Base-by-base conservation (phyloP, 192 early-diverging fungal genomes). In the Coemansia sp. region DNA sequence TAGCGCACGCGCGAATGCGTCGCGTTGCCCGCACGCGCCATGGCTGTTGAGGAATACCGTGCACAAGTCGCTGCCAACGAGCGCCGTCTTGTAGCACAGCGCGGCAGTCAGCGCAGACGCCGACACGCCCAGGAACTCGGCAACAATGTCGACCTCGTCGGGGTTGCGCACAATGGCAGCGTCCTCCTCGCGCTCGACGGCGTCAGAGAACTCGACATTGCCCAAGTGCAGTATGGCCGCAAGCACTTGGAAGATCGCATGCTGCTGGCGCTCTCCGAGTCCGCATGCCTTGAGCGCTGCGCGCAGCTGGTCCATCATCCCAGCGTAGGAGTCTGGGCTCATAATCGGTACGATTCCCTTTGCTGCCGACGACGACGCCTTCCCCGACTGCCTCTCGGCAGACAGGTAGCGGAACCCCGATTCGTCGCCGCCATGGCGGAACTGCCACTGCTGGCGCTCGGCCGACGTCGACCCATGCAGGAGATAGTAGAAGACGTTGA, bases 171-270 rank as follows among this genome's bases (percentile, higher is more conserved):
- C 84, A 4, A 70, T 60, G 35, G 89, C 91, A 1, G 91, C 83
- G 54, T 95, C 94, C 69, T 92, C 83, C 2, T 84, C 70, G 34
- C 83, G 77, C 61, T 87, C 86, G 29, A 83, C 76, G 32, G 83
- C 76, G 29, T 77, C 90, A 3, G 82, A 60, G 67, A 99, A 99
- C 59, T 87, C 83, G n/a, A 95, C 73, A 58, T 95, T 94, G 34
- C 95, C 94, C 23, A 99, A 74, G 62, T 96, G 94, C 68, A 99
- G 74, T 42, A 97, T 91, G 0, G 92, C 97, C 0, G 93, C 89
- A 35, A 99, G 69, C 1, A 92, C 67, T 59, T 92, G 89, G 74
- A 91, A 96, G 34, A 99, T 84, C 38, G 90, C 88, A 38, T 82
- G 76, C 45, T 93, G 90, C 54, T 87, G 84, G 45, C 92, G 87